Evolutionary conservation across 2,329 filamentous ascomycete species (phyloP), one percentile per base, ranked within the genome.

Genomic region (Pseudogymnoascus pannorum): DNA sequence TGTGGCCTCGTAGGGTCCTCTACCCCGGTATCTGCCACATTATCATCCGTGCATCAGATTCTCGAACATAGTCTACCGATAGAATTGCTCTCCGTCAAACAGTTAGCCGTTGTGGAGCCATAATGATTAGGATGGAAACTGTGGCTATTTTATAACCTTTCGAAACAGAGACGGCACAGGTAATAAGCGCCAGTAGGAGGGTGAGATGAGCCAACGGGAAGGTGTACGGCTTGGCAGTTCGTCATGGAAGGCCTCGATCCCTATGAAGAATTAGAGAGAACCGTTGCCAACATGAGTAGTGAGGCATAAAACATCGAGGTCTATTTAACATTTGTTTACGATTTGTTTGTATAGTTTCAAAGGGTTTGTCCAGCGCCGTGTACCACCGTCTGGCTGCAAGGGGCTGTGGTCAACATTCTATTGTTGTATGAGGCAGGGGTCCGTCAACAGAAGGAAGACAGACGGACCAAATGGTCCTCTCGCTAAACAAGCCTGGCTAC

Each of bases 391-490:
- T 14, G 26, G 20, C 48, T 54, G 48, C 48, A 54, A 33, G 48
- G 48, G 48, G 14, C 48, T 54, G 48, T 54, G 48, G 26, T 31
- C 26, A 12, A 18, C 20, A 54, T 20, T 54, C 48, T 54, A 20
- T 54, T 54, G 48, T 31, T 54, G 48, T 54, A 54, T 31, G n/a
- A 20, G 24, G 48, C 48, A 54, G 48, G 48, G 48, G 48, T 54
- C n/a, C 4, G 48, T 33, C 48, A 54, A 54, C 48, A 54, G 48
- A 54, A 54, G 24, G 26, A 31, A 18, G 48, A 54, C 48, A 18
- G 48, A 54, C 48, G 48, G 48, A 31, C 48, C n/a, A 54, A 54
- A 54, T 16, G 48, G 48, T 54, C 24, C 48, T 54, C 48, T 54
- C 48, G 48, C 48, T 54, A 54, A 54, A 54, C 48, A 54, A 54